A percentile compares a stretch with the other conserved stretches of the same genome.
Evolutionary conservation across 768 basidiomycete genomes (phyloP).

Genomic region (Boletus tomentosulus): DNA sequence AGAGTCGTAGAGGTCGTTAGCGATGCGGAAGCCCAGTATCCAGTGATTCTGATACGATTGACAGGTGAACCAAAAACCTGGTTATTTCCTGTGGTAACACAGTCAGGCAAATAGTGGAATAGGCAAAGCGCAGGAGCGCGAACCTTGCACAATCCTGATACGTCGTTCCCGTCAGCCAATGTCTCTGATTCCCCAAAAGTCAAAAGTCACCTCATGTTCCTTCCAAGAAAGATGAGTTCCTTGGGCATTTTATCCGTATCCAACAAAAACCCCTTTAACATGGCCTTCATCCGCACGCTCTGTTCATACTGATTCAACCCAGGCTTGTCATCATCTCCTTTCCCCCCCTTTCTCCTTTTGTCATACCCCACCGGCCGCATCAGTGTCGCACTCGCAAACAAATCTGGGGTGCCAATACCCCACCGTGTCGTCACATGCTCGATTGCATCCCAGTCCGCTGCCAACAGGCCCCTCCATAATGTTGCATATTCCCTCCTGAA

Average conservation of each 20-base stretch:
- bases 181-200: not conserved
- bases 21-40: slow-evolving; percentile 74
- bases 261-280: slow-evolving; percentile 57
- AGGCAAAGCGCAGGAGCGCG: not conserved
- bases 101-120: not conserved
- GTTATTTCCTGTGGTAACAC: slow-evolving; percentile 55
- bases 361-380: slow-evolving; percentile 54
- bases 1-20: slow-evolving; percentile 45
- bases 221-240: slow-evolving; percentile 66
- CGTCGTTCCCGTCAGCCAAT: not conserved
- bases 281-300: slow-evolving; percentile 64
- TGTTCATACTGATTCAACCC: slow-evolving; percentile 61
- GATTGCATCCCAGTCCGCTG: slow-evolving; percentile 51
- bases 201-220: slow-evolving; percentile 61
- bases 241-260: slow-evolving; percentile 82
- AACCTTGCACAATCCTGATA: slow-evolving; percentile 37
- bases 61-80: slow-evolving; percentile 82
- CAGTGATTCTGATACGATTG: slow-evolving; percentile 87
- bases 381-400: slow-evolving; percentile 70
- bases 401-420: slow-evolving; percentile 68
- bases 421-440: slow-evolving; percentile 51
- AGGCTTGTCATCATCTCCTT: slow-evolving; percentile 8
- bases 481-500: slow-evolving; percentile 76
- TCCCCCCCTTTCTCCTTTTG: slow-evolving; percentile 1
- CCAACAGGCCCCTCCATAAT: slow-evolving; percentile 67